Percentiles rank a stretch among this genome's conserved stretches.
Conservation (phyloP, 2,329 filamentous ascomycete genomes). For the Stagonosporopsis cucurbitacearum region DNA sequence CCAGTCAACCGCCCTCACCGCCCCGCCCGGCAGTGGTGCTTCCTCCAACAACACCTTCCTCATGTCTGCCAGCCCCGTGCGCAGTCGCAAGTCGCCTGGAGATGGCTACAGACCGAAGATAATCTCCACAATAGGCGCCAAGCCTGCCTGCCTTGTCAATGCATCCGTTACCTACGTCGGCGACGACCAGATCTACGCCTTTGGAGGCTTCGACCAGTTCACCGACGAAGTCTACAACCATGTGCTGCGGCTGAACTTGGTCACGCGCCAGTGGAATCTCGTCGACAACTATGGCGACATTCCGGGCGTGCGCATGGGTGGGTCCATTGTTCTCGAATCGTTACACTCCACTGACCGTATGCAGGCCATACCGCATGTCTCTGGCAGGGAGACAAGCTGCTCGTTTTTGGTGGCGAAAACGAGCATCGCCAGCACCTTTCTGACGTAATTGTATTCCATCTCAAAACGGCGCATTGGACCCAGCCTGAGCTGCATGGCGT, state of each 20-base stretch:
- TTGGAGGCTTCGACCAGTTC: slow-evolving; percentile 98
- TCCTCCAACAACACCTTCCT: slow-evolving; percentile 83
- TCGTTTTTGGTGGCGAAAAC: slow-evolving; percentile 97
- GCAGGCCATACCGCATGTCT: slow-evolving; percentile 91
- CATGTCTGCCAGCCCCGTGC: slow-evolving; percentile 78
- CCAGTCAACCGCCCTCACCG: slow-evolving; percentile 54
- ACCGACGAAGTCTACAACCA: slow-evolving; percentile 99
- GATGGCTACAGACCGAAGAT: slow-evolving; percentile 87
- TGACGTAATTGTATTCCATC: slow-evolving; percentile 93
- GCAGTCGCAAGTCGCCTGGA: slow-evolving; percentile 56
- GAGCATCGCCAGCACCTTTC: slow-evolving; percentile 95
- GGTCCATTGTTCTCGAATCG: slow-evolving; percentile 26
- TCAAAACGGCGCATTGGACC: slow-evolving; percentile 93
- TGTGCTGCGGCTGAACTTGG: slow-evolving; percentile 85
- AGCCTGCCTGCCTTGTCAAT: slow-evolving; percentile 94
- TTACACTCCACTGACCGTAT: slow-evolving; percentile 19
- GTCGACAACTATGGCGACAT: slow-evolving; percentile 99
- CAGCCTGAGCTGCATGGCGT: slow-evolving; percentile 86
- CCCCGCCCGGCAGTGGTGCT: slow-evolving; percentile 57
- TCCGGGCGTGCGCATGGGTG: slow-evolving; percentile 95
- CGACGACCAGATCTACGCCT: slow-evolving; percentile 96
- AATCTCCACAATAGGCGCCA: slow-evolving; percentile 64
- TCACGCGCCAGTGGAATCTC: slow-evolving; percentile 88
- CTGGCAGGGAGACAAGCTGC: slow-evolving; percentile 91
- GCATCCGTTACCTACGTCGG: slow-evolving; percentile 98